Evolutionary conservation across 129 eudicot species (phyloP).

Genomic region (Tagetes erecta): DNA sequence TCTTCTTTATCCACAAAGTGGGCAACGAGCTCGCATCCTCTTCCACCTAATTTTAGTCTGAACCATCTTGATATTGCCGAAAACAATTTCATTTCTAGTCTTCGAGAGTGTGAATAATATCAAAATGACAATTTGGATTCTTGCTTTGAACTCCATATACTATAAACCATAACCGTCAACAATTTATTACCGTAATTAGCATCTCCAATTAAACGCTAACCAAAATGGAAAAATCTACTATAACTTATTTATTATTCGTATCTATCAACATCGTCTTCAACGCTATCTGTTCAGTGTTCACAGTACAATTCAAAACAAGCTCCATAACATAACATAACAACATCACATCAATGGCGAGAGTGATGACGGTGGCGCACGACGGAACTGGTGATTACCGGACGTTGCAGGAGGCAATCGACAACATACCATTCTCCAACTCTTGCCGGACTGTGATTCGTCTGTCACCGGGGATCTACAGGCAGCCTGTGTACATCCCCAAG

Average conservation of each 20-base stretch:
- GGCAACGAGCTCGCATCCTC: no score
- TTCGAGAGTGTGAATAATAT: no score
- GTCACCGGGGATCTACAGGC: conserved; percentile 68
- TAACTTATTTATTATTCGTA: neutral
- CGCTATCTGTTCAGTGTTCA: neutral
- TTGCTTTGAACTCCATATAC: neutral
- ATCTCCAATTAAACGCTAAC: neutral
- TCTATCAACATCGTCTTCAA: neutral
- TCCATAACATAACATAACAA: no score
- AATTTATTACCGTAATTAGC: neutral
- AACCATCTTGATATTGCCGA: no score
- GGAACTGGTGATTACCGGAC: conserved; percentile 68
- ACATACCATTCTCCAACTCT: conserved; percentile 69
- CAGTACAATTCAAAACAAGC: neutral
- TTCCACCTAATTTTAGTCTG: no score
- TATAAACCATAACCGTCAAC: neutral
- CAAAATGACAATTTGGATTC: no score
- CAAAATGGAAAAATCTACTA: conserved; percentile 4
- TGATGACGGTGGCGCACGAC: conserved; percentile 61
- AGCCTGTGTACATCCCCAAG: conserved; percentile 82
- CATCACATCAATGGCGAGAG: conserved; percentile 35
- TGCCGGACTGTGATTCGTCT: conserved; percentile 62
- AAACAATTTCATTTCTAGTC: no score
- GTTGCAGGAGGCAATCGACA: conserved; percentile 82
- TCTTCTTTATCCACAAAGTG: no score